Percentiles rank a stretch among this genome's conserved stretches.
Conservation (phyloP, 1,284 basidiomycete species). For the Coniophora puteana region DNA sequence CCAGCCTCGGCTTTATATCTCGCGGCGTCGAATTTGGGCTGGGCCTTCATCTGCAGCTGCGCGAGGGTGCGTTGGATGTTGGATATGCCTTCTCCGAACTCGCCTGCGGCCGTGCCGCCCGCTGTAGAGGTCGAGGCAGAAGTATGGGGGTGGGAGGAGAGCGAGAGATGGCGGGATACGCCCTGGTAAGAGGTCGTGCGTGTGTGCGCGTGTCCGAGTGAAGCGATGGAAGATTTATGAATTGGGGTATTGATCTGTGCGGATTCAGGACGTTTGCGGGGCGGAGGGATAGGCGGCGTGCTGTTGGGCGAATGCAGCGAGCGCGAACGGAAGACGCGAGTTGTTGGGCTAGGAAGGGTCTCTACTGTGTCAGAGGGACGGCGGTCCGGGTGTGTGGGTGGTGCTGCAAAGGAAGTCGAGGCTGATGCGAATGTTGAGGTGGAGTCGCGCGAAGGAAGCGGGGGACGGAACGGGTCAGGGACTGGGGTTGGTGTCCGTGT, state of each 20-base stretch:
- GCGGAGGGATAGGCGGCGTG: conserved; percentile 40
- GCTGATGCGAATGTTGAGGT: conserved; percentile 5
- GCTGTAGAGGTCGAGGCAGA: conserved; percentile 22
- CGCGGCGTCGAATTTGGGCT: conserved; percentile 49
- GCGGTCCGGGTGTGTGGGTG: conserved; percentile 59
- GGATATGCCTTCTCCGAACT: no score
- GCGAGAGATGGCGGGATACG: conserved; percentile 36
- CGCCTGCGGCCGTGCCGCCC: no score
- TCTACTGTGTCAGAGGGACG: conserved; percentile 28
- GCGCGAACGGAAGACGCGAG: conserved; percentile 48
- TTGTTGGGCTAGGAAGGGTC: conserved; percentile 24
- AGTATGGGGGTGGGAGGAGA: conserved; percentile 19
- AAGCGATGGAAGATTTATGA: conserved; percentile 5
- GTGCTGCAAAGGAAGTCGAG: conserved; percentile 34
- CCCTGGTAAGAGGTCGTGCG: conserved; percentile 22
- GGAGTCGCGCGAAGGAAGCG: conserved; percentile 16
- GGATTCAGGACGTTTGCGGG: conserved; percentile 59
- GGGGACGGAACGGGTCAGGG: conserved; percentile 16
- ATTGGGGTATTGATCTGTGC: conserved; percentile 42
- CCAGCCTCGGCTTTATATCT: conserved; percentile 71
- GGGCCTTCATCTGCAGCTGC: conserved; percentile 41
- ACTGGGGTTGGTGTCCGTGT: no score
- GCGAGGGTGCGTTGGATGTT: conserved; percentile 46
- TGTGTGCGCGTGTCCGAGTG: conserved; percentile 12
- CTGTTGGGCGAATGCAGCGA: conserved; percentile 49